Evolutionary conservation across 805 yeast genomes (phyloP).

Genomic region (Starmera dryadoides): DNA sequence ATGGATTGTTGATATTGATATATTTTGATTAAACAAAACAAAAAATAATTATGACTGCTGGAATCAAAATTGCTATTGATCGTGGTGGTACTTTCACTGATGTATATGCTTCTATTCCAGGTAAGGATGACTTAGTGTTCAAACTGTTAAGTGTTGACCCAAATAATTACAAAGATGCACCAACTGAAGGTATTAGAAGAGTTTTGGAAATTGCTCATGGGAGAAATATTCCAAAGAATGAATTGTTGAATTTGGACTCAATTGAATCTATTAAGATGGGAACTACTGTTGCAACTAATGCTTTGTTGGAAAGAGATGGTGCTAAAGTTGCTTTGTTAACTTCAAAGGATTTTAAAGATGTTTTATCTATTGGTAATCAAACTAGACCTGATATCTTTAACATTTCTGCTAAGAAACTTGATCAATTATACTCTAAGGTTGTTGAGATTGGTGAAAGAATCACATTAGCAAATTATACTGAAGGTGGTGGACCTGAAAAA

Average conservation of each 20-base stretch:
- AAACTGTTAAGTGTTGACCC: slow-evolving; percentile 38
- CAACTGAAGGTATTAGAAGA: slow-evolving; percentile 37
- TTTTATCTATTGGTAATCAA: slow-evolving; percentile 38
- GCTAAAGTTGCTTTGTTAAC: slow-evolving; percentile 34
- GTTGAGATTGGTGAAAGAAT: slow-evolving; percentile 45
- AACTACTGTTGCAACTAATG: slow-evolving; percentile 43
- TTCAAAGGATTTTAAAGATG: slow-evolving; percentile 39
- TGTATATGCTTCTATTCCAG: slow-evolving; percentile 36
- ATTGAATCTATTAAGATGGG: slow-evolving; percentile 35
- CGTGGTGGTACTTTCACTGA: slow-evolving; percentile 40
- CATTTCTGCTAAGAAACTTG: slow-evolving; percentile 34
- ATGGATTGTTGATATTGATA: too few relatives aligned
- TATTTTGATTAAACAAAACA: not conserved
- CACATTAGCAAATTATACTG: slow-evolving; percentile 59
- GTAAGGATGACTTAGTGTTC: slow-evolving; percentile 25
- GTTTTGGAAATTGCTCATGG: slow-evolving; percentile 26
- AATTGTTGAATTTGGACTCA: slow-evolving; percentile 20
- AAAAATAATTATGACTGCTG: not conserved
- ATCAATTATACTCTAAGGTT: slow-evolving; percentile 31
- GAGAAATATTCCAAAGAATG: slow-evolving; percentile 19
- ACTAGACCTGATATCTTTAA: slow-evolving; percentile 40
- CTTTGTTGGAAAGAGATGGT: slow-evolving; percentile 40
- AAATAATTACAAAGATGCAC: slow-evolving; percentile 35
- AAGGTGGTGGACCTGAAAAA: slow-evolving; percentile 42
- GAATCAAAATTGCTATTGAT: slow-evolving; percentile 5